Percentiles rank a stretch among this genome's conserved stretches.
phyloP scores from a whole-genome alignment of 2,329 filamentous ascomycete genomes.

The Aspergillus aculeatinus region DNA sequence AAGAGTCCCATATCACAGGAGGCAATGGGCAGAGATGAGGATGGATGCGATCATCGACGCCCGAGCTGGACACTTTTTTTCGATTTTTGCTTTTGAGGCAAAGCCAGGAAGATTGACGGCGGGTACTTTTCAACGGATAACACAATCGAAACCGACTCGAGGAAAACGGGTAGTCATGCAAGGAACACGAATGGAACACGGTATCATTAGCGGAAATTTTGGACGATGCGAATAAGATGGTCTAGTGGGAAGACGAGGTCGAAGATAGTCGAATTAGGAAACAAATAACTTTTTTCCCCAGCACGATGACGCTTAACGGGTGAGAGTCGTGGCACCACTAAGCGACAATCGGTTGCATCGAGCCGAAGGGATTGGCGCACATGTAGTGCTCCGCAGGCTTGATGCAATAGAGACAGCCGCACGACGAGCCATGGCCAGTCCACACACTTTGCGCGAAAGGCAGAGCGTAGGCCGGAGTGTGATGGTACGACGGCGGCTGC shows the following conservation, averaged over 20 bases:
- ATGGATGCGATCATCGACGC: constrained; percentile 21
- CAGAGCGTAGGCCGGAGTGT: constrained; percentile 49
- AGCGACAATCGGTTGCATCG: constrained; percentile 48
- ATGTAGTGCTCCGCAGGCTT: constrained; percentile 54
- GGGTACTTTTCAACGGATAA: constrained; percentile 34
- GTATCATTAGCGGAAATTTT: constrained; percentile 31
- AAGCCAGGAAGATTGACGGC: constrained; percentile 28
- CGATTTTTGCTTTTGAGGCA: constrained; percentile 32
- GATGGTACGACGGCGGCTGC: constrained; percentile 48
- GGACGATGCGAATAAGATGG: constrained; percentile 28
- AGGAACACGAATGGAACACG: constrained; percentile 25
- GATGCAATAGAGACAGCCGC: constrained; percentile 49
- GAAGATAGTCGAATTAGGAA: constrained; percentile 14
- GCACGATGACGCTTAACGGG: neutral
- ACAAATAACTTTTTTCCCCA: constrained; percentile 7
- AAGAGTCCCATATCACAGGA: constrained; percentile 20
- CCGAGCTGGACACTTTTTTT: constrained; percentile 28
- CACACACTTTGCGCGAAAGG: constrained; percentile 49
- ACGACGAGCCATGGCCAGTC: constrained; percentile 49
- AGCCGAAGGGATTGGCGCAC: constrained; percentile 42
- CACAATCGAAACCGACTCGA: constrained; percentile 35
- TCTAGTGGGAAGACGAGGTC: constrained; percentile 16
- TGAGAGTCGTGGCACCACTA: constrained; percentile 5
- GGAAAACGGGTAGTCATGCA: constrained; percentile 29
- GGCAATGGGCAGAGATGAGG: neutral